Percentiles rank a stretch among this genome's conserved stretches.
phyloP scores from a whole-genome alignment of 768 basidiomycete genomes.

The Tephrocybe sp. region DNA sequence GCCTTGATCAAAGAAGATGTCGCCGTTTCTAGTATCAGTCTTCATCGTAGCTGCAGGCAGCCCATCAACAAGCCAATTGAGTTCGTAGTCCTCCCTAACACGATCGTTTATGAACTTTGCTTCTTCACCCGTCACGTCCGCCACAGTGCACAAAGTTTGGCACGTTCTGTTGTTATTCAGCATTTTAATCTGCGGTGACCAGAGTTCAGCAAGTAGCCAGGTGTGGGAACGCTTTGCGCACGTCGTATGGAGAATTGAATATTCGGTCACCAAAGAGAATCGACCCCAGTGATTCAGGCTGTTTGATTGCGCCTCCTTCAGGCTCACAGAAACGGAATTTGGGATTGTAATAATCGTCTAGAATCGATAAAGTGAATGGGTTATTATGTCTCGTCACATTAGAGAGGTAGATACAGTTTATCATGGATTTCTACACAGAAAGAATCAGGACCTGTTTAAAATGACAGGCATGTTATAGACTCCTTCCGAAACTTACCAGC shows the following conservation, averaged over 20 bases:
- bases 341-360: slow-evolving; percentile 93
- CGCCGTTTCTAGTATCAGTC: slow-evolving; percentile 70
- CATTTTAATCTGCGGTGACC: slow-evolving; percentile 71
- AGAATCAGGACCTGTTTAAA: background rate
- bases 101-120: slow-evolving; percentile 90
- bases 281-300: slow-evolving; percentile 86
- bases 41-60: slow-evolving; percentile 95
- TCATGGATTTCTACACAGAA: slow-evolving; percentile 75
- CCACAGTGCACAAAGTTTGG: slow-evolving; percentile 61
- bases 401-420: slow-evolving; percentile 64
- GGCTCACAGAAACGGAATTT: slow-evolving; percentile 87
- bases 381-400: background rate
- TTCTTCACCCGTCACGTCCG: slow-evolving; percentile 60
- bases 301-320: slow-evolving; percentile 62
- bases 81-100: slow-evolving; percentile 87
- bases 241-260: slow-evolving; percentile 86
- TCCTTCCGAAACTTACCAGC: slow-evolving; percentile 47
- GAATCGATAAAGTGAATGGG: slow-evolving; percentile 13
- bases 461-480: too few relatives aligned
- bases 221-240: slow-evolving; percentile 31
- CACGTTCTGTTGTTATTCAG: slow-evolving; percentile 74
- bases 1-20: slow-evolving; percentile 89
- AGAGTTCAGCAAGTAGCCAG: background rate
- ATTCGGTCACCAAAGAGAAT: slow-evolving; percentile 98
- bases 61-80: slow-evolving; percentile 95